phyloP scores from a whole-genome alignment of 371 early-diverging fungal genomes.

The Basidiobolus meristosporus region DNA sequence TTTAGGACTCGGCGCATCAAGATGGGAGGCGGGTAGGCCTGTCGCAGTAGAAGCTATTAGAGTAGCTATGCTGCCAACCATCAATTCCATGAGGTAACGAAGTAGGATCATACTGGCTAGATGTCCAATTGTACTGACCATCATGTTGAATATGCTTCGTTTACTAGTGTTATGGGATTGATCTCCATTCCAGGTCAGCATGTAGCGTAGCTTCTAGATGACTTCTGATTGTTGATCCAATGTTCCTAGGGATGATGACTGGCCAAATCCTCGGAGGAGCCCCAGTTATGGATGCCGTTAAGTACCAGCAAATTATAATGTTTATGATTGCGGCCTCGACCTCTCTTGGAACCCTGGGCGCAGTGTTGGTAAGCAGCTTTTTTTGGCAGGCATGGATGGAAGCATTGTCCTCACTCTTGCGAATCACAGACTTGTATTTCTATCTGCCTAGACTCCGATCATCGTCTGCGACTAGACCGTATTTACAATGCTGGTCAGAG shows the following conservation, averaged over 20 bases:
- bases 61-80: constrained; percentile 57
- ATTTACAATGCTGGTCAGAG: too few relatives aligned
- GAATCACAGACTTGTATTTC: too few relatives aligned
- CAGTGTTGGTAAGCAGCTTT: not conserved
- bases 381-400: too few relatives aligned
- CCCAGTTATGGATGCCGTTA: constrained; percentile 4
- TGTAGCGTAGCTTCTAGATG: too few relatives aligned
- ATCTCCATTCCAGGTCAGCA: constrained; percentile 8
- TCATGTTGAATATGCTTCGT: too few relatives aligned
- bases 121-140: too few relatives aligned
- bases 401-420: too few relatives aligned
- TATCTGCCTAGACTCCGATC: too few relatives aligned
- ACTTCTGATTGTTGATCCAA: too few relatives aligned
- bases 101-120: too few relatives aligned
- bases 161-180: constrained; percentile 8
- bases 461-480: too few relatives aligned
- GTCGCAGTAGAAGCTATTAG: constrained; percentile 53
- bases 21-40: constrained; percentile 67
- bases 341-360: constrained; percentile 1
- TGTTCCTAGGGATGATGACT: constrained; percentile 7
- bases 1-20: constrained; percentile 62
- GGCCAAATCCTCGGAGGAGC: constrained; percentile 8
- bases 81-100: constrained; percentile 53
- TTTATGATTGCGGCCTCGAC: constrained; percentile 9
- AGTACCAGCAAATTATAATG: constrained; percentile 9